These are phyloP conservation scores for Periconia sp. DNA, from an alignment of 2,329 filamentous ascomycete genomes.

Conservation along the genomic window DNA sequence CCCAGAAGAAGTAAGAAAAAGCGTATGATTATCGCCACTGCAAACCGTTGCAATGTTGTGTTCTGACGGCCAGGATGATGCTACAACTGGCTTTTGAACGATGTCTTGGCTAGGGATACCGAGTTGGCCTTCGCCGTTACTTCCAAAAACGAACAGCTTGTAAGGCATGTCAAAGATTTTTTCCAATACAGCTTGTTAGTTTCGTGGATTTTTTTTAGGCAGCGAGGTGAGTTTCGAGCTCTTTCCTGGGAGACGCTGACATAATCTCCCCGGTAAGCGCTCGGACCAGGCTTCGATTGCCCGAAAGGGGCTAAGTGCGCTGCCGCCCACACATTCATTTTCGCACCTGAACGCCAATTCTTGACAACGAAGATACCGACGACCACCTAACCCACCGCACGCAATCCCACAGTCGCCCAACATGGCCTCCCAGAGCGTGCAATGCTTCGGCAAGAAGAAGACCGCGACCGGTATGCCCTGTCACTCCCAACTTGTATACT, in stretches of 20 bases:
- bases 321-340: not conserved
- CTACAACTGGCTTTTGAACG: conserved; percentile 18
- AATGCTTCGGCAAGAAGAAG: conserved; percentile 96
- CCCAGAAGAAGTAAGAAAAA: conserved; percentile 66
- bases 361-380: conserved; percentile 2
- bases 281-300: conserved; percentile 3
- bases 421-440: conserved; percentile 54
- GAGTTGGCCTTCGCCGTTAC: conserved; percentile 56
- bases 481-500: not conserved
- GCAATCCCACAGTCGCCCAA: conserved; percentile 40
- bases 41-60: conserved; percentile 41
- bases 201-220: not conserved
- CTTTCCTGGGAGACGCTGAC: not conserved
- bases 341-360: conserved; percentile 1
- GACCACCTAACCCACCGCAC: conserved; percentile 30
- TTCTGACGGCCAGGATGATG: conserved; percentile 4
- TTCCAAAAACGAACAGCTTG: conserved; percentile 51
- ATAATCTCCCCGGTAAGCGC: conserved; percentile 1
- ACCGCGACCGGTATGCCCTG: conserved; percentile 49
- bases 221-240: not conserved
- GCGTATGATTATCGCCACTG: conserved; percentile 84
- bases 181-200: not conserved
- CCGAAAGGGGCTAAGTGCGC: conserved; percentile 2
- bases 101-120: conserved; percentile 51
- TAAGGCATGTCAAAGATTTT: conserved; percentile 13